phyloP scores from a whole-genome alignment of 1,139 yeast species.

The Pichiaceae sp. region DNA sequence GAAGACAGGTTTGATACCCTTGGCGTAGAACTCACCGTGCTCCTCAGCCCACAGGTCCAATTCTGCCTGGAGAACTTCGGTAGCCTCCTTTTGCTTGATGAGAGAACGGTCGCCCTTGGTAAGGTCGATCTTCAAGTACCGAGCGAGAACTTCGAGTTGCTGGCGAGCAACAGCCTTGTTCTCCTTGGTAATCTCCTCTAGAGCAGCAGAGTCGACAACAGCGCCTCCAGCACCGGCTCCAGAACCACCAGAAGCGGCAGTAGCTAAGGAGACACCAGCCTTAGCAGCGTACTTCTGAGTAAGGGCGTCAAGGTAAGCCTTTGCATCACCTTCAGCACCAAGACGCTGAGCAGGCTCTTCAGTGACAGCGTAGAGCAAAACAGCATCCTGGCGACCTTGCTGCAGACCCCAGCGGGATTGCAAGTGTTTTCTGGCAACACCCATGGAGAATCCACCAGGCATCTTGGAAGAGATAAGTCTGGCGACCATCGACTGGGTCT shows the following conservation, averaged over 20 bases:
- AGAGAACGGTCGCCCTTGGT: constrained; percentile 84
- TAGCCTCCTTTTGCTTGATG: constrained; percentile 82
- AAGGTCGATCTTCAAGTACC: constrained; percentile 87
- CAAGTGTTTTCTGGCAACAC: constrained; percentile 84
- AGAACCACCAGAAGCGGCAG: constrained; percentile 37
- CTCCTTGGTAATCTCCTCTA: constrained; percentile 88
- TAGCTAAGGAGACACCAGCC: constrained; percentile 69
- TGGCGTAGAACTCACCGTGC: constrained; percentile 91
- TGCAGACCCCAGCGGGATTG: constrained; percentile 89
- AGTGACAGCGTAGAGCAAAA: constrained; percentile 72
- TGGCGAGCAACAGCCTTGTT: constrained; percentile 85
- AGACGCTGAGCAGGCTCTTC: constrained; percentile 88
- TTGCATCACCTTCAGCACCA: constrained; percentile 81
- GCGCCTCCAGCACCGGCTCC: constrained; percentile 68
- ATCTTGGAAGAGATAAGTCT: constrained; percentile 92
- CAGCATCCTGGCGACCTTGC: constrained; percentile 89
- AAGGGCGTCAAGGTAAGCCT: constrained; percentile 71
- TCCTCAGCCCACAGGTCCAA: constrained; percentile 90
- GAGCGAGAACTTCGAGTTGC: constrained; percentile 90
- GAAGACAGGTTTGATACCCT: constrained; percentile 85
- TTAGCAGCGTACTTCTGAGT: constrained; percentile 80
- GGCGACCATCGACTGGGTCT: constrained; percentile 79
- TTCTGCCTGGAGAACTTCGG: constrained; percentile 76
- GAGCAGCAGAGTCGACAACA: constrained; percentile 89
- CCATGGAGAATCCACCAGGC: constrained; percentile 98